These are phyloP conservation scores for Agaricus bisporus DNA, from an alignment of 768 basidiomycete genomes.

Conservation along the genomic window DNA sequence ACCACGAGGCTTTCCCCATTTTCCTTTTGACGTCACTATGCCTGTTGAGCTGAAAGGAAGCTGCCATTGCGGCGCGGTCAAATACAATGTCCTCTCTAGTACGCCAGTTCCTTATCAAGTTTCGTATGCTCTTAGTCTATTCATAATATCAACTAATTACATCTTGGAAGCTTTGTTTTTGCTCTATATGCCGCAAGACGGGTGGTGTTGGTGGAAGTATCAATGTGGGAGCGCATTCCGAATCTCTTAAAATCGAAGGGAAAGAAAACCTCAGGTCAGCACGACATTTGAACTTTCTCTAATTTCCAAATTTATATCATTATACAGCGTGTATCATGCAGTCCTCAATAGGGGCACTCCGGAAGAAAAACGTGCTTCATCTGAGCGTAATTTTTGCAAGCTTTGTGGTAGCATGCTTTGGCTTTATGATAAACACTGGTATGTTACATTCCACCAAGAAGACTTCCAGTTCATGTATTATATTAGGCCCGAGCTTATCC, in stretches of 20 bases:
- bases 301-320: not conserved
- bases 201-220: slow-evolving; percentile 60
- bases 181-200: slow-evolving; percentile 69
- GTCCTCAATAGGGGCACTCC: slow-evolving; percentile 51
- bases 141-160: not conserved
- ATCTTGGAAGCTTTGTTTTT: slow-evolving; percentile 44
- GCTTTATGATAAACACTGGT: slow-evolving; percentile 56
- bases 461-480: not conserved
- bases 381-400: slow-evolving; percentile 59
- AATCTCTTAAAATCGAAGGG: slow-evolving; percentile 49
- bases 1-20: not conserved
- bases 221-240: slow-evolving; percentile 52
- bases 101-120: slow-evolving; percentile 64
- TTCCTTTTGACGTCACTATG: slow-evolving; percentile 28
- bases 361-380: slow-evolving; percentile 38
- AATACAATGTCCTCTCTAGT: slow-evolving; percentile 42
- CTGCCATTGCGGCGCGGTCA: slow-evolving; percentile 48
- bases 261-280: slow-evolving; percentile 46
- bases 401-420: slow-evolving; percentile 64
- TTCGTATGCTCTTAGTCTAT: slow-evolving; percentile 5
- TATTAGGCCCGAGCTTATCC: slow-evolving; percentile 54
- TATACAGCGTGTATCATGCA: slow-evolving; percentile 54
- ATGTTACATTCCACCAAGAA: slow-evolving; percentile 7
- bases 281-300: not conserved
- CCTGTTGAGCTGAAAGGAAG: slow-evolving; percentile 51